Conservation (phyloP, 169 alveolate species). For the Babesia bovis region DNA sequence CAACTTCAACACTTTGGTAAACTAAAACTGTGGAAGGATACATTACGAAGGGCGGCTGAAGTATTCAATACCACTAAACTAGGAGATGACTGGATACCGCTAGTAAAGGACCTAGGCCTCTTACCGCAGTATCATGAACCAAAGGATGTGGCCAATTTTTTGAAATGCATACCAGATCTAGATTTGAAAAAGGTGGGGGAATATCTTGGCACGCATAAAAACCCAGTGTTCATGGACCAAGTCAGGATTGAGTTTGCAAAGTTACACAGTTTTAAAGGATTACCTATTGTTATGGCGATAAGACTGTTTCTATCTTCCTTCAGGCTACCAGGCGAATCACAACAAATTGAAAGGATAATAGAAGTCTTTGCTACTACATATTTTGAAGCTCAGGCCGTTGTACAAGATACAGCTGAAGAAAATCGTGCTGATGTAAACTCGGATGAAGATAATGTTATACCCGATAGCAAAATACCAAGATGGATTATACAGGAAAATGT, state of each 20-base stretch:
- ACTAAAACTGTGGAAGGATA: conserved; percentile 46
- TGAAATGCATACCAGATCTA: conserved; percentile 68
- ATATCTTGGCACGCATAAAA: conserved; percentile 74
- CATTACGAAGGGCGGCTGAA: conserved; percentile 19
- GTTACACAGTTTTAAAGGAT: conserved; percentile 76
- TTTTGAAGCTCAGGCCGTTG: conserved; percentile 70
- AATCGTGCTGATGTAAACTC: background rate
- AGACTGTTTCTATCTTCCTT: conserved; percentile 81
- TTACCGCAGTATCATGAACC: conserved; percentile 62
- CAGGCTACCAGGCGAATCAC: conserved; percentile 91
- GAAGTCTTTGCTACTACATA: conserved; percentile 83
- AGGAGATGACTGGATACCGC: conserved; percentile 59
- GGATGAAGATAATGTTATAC: conserved; percentile 5
- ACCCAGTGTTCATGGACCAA: conserved; percentile 65
- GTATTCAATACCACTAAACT: conserved; percentile 33
- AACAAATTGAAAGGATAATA: conserved; percentile 87
- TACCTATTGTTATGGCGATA: conserved; percentile 84
- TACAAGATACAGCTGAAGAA: conserved; percentile 18
- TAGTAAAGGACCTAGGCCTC: conserved; percentile 46
- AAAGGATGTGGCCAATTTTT: conserved; percentile 69
- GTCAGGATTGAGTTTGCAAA: conserved; percentile 77
- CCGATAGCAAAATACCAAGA: conserved; percentile 54
- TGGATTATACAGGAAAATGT: conserved; percentile 67
- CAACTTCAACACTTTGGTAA: background rate
- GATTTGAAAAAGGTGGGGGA: conserved; percentile 78